A percentile compares a stretch with the other conserved stretches of the same genome.
Evolutionary conservation across 108 stramenopile species (phyloP).

Genomic region (Epipyxis sp.): DNA sequence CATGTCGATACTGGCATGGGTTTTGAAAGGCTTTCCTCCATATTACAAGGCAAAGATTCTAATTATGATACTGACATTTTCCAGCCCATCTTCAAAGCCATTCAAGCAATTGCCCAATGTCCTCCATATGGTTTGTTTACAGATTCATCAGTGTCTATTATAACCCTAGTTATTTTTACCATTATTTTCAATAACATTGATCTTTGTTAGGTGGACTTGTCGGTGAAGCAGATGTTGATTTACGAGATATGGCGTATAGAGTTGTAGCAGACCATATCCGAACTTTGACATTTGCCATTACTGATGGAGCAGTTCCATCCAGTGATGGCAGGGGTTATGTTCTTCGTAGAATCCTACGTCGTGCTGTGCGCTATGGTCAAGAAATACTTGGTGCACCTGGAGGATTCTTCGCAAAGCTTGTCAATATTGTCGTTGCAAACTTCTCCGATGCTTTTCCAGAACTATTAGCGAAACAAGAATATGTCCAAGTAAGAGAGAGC

Average conservation of each 20-base stretch:
- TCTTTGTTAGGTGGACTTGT: conserved; percentile 86
- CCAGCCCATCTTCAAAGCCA: conserved; percentile 85
- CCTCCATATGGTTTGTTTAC: too few species aligned
- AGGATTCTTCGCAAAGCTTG: conserved; percentile 89
- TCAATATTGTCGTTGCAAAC: conserved; percentile 71
- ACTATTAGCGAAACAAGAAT: conserved; percentile 61
- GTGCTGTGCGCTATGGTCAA: conserved; percentile 92
- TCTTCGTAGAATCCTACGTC: conserved; percentile 83
- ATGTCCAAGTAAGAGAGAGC: too few species aligned
- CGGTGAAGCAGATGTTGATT: conserved; percentile 73
- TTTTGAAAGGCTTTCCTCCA: conserved; percentile 90
- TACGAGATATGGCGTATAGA: conserved; percentile 96
- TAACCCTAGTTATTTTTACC: too few species aligned
- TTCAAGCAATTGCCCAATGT: conserved; percentile 75
- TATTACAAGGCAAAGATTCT: conserved; percentile 84
- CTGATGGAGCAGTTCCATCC: conserved; percentile 95
- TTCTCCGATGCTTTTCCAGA: conserved; percentile 92
- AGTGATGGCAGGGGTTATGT: conserved; percentile 98
- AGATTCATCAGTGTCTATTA: too few species aligned
- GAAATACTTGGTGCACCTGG: conserved; percentile 85
- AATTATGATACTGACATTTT: conserved; percentile 99
- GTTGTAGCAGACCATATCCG: conserved; percentile 98
- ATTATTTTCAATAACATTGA: too few species aligned
- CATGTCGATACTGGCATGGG: conserved; percentile 99
- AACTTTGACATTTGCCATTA: conserved; percentile 90